Base-by-base conservation (phyloP, 2,329 filamentous ascomycete species). In the Cladosporium sp. region DNA sequence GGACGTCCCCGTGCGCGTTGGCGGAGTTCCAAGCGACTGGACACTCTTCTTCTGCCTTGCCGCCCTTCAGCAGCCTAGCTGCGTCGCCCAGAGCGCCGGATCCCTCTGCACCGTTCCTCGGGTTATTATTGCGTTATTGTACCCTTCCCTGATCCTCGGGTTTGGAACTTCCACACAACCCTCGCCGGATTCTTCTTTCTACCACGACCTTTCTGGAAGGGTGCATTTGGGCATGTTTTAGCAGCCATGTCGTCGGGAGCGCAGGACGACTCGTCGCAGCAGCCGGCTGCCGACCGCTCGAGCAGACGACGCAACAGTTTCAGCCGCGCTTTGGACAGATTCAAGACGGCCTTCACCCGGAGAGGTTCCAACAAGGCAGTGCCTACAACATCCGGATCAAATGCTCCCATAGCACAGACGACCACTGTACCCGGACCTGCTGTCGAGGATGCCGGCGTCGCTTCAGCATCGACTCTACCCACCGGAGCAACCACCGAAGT, bases 251-350 rank as follows among this genome's bases (percentile, higher is more conserved):
- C 45, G 5, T 48, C 45, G 36, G 36, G 36, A 48, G 36, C 45
- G 45, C 45, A 48, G 43, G 43, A 47, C 43, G 43, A 47, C 43
- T 39, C 43, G 33, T 35, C 43, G 36, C 19, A 19, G 36, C 35
- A 47, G 25, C 22, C 45, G 45, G 36, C 45, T 48, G 45, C 45
- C 36, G 35, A 38, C 15, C 22, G 35, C 33, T 13, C 22, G 27
- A 35, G 33, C 7, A 38, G 32, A 18, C 40, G 58, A 35, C 50
- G 59, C 20, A 54, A 53, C 32, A 60, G 59, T 50, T 52, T 60
- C 47, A 59, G 59, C 18, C 55, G 60, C 22, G 58, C 57, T 15
- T 53, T 62, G 12, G 55, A 60, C 8, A 50, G 51, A 40, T 49
- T 62, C 41, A 55, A 54, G 36, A 53, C 50, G 29, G 57, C 52